These are phyloP conservation scores for Aspergillus transmontanensis DNA, from an alignment of 2,329 filamentous ascomycete species.

Conservation along the genomic window DNA sequence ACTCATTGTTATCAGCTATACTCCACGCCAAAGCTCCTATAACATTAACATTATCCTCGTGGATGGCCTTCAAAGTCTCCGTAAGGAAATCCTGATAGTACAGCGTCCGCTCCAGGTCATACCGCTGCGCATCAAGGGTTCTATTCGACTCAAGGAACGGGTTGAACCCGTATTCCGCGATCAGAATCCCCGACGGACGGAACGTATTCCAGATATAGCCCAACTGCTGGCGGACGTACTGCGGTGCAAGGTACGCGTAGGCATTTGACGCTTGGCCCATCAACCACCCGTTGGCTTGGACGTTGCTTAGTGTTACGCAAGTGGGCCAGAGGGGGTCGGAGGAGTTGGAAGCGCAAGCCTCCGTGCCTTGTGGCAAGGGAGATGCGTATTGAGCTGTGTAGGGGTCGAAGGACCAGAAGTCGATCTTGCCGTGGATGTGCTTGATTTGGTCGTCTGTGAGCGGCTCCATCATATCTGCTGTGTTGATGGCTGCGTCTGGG, in stretches of 20 bases:
- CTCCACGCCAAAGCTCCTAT: slow-evolving; percentile 59
- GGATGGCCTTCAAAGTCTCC: slow-evolving; percentile 58
- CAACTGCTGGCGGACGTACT: slow-evolving; percentile 50
- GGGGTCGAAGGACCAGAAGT: slow-evolving; percentile 61
- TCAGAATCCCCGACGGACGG: slow-evolving; percentile 45
- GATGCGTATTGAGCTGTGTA: slow-evolving; percentile 61
- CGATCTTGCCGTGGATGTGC: slow-evolving; percentile 54
- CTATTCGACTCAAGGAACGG: slow-evolving; percentile 51
- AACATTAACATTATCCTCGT: slow-evolving; percentile 59
- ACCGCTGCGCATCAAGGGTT: slow-evolving; percentile 53
- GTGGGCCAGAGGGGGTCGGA: slow-evolving; percentile 51
- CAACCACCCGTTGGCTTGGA: slow-evolving; percentile 57
- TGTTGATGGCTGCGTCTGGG: slow-evolving; percentile 45
- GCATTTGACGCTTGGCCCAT: slow-evolving; percentile 59
- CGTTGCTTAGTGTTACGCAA: slow-evolving; percentile 54
- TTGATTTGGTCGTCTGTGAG: slow-evolving; percentile 53
- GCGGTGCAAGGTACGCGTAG: slow-evolving; percentile 62
- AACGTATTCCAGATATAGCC: slow-evolving; percentile 64
- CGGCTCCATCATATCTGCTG: slow-evolving; percentile 46
- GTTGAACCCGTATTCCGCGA: slow-evolving; percentile 60
- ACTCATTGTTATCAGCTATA: slow-evolving; percentile 59
- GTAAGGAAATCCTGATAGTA: slow-evolving; percentile 60
- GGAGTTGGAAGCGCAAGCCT: slow-evolving; percentile 51
- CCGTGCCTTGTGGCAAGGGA: slow-evolving; percentile 49
- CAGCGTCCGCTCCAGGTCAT: slow-evolving; percentile 55